phyloP scores from a whole-genome alignment of 148 eudicot genomes.

The Rhododendron mucronatum region DNA sequence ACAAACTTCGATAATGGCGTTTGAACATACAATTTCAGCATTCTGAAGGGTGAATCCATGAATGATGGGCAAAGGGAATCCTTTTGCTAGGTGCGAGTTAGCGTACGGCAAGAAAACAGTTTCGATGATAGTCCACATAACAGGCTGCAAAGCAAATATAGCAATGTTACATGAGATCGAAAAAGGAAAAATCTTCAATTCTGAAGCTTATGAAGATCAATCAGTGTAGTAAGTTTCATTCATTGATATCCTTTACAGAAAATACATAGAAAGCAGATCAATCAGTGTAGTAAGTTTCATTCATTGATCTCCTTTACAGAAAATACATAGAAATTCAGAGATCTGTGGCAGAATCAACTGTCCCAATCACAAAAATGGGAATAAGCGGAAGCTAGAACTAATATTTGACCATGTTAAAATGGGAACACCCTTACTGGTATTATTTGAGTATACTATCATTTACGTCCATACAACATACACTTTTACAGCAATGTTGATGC shows the following conservation, averaged over 20 bases:
- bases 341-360: not conserved
- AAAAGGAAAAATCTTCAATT: not conserved
- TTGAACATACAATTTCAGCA: constrained; percentile 43
- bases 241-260: not conserved
- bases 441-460: not conserved
- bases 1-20: constrained; percentile 47
- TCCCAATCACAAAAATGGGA: not conserved
- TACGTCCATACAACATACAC: not conserved
- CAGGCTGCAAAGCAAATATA: constrained; percentile 51
- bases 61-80: constrained; percentile 68
- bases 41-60: constrained; percentile 60
- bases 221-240: not conserved
- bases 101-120: constrained; percentile 64
- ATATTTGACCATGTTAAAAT: not conserved
- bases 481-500: not conserved
- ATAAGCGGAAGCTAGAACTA: not conserved
- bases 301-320: not conserved
- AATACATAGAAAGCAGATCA: not conserved
- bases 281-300: not conserved
- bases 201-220: not conserved
- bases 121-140: constrained; percentile 61
- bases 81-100: constrained; percentile 52
- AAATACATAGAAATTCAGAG: not conserved
- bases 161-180: not conserved
- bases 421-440: not conserved